Conservation (phyloP, 1,139 yeast genomes). For the Sugiyamaella sp. region DNA sequence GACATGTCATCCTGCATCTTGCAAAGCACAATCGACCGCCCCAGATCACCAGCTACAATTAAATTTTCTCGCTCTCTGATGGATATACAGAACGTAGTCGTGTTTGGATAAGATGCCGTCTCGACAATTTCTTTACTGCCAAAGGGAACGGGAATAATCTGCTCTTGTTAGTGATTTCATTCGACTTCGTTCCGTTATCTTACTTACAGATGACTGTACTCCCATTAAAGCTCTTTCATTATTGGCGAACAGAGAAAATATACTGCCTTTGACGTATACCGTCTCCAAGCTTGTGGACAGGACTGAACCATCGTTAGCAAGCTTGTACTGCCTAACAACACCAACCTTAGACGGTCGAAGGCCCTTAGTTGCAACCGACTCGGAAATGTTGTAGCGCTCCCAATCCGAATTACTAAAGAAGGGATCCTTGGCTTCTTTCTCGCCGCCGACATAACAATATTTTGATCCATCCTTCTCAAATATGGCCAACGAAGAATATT, state of each 20-base stretch:
- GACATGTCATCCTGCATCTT: not conserved
- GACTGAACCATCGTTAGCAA: not conserved
- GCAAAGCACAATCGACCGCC: conserved; percentile 6
- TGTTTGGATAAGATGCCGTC: conserved; percentile 6
- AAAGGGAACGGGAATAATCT: conserved; percentile 11
- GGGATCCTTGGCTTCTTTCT: not conserved
- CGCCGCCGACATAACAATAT: conserved; percentile 10
- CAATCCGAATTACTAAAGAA: conserved; percentile 1
- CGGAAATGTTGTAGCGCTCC: conserved; percentile 4
- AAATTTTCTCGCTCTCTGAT: conserved; percentile 4
- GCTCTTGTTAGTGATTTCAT: not conserved
- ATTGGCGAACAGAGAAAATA: conserved; percentile 1
- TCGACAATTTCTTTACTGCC: not conserved
- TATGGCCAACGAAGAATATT: not conserved
- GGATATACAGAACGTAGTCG: conserved; percentile 12
- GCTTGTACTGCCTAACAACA: not conserved
- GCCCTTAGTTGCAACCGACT: conserved; percentile 7
- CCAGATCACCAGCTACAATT: conserved; percentile 17
- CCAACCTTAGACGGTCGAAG: not conserved
- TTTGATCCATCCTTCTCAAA: not conserved
- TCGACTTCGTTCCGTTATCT: too few species aligned
- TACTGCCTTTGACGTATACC: not conserved
- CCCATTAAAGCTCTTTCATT: not conserved
- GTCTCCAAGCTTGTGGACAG: not conserved
- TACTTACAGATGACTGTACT: conserved; percentile 5